Conservation (phyloP, 2,329 filamentous ascomycete genomes). For the Neurospora sp. region DNA sequence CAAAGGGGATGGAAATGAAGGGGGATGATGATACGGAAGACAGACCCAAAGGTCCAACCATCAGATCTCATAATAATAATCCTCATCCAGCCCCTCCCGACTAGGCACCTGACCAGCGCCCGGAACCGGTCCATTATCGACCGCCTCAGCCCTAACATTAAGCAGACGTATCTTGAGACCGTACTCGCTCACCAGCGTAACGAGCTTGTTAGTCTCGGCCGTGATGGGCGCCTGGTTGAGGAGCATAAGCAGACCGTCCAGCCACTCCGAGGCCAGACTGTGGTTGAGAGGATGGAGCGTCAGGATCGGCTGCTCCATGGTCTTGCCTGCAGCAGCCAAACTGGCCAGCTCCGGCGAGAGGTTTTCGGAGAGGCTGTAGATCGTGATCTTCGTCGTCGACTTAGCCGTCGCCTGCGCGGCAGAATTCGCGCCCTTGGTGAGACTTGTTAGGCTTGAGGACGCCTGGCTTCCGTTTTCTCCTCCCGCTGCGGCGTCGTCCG, state of each 20-base stretch:
- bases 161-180: slow-evolving; percentile 85
- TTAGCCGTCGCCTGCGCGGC: slow-evolving; percentile 15
- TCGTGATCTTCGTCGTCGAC: slow-evolving; percentile 77
- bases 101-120: slow-evolving; percentile 70
- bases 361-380: slow-evolving; percentile 59
- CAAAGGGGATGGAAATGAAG: neutral
- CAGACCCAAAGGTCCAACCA: neutral
- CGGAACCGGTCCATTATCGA: slow-evolving; percentile 55
- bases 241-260: slow-evolving; percentile 90
- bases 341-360: slow-evolving; percentile 20
- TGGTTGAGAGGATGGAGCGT: slow-evolving; percentile 75
- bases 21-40: slow-evolving; percentile 1
- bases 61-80: slow-evolving; percentile 82
- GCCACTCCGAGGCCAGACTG: slow-evolving; percentile 85
- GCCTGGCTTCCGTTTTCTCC: slow-evolving; percentile 23
- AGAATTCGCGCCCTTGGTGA: neutral
- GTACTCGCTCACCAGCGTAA: slow-evolving; percentile 78
- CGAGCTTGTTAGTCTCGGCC: slow-evolving; percentile 85
- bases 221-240: slow-evolving; percentile 94
- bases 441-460: slow-evolving; percentile 4
- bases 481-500: slow-evolving; percentile 35
- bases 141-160: slow-evolving; percentile 79
- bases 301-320: slow-evolving; percentile 64
- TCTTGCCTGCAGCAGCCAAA: slow-evolving; percentile 26
- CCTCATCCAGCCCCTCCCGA: slow-evolving; percentile 77